A percentile compares a stretch with the other conserved stretches of the same genome.
These are phyloP conservation scores for Neonectria faginata DNA, from an alignment of 2,329 filamentous ascomycete species.

Conservation along the genomic window DNA sequence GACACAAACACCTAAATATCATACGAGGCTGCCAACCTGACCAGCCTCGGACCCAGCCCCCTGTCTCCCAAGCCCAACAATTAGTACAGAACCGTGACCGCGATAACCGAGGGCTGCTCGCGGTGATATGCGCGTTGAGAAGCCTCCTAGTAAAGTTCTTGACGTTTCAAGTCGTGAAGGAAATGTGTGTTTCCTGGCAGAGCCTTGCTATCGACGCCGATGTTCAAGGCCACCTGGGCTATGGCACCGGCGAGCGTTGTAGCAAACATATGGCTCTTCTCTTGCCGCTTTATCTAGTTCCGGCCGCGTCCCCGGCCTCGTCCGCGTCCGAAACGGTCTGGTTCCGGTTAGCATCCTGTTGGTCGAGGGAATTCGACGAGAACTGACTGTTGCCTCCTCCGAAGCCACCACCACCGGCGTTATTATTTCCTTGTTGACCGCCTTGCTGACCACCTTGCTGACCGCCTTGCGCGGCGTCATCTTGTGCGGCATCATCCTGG, in stretches of 20 bases:
- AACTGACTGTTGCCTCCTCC: conserved; percentile 7
- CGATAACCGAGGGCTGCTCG: neutral
- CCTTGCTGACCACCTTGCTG: conserved; percentile 14
- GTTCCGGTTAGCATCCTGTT: conserved; percentile 5
- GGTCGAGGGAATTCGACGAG: neutral
- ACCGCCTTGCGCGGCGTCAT: conserved; percentile 26
- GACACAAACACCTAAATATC: conserved; percentile 5
- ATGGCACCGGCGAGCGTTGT: neutral
- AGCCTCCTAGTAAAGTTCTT: neutral
- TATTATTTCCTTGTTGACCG: neutral
- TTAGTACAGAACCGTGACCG: conserved; percentile 12
- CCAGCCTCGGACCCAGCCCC: conserved; percentile 1
- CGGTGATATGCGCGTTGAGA: neutral
- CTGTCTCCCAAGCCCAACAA: neutral
- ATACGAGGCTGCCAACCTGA: conserved; percentile 3
- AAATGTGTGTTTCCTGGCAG: neutral
- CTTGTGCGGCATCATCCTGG: conserved; percentile 11
- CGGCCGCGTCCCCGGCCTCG: conserved; percentile 14
- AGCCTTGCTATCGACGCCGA: neutral
- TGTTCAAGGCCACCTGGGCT: conserved; percentile 8
- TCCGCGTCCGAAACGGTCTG: conserved; percentile 6
- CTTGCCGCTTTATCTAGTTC: neutral
- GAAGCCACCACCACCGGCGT: neutral
- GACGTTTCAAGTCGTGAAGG: neutral
- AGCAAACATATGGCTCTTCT: neutral